Base-by-base conservation (phyloP, 1,284 basidiomycete species). In the Lignosus rhinocerotis region DNA sequence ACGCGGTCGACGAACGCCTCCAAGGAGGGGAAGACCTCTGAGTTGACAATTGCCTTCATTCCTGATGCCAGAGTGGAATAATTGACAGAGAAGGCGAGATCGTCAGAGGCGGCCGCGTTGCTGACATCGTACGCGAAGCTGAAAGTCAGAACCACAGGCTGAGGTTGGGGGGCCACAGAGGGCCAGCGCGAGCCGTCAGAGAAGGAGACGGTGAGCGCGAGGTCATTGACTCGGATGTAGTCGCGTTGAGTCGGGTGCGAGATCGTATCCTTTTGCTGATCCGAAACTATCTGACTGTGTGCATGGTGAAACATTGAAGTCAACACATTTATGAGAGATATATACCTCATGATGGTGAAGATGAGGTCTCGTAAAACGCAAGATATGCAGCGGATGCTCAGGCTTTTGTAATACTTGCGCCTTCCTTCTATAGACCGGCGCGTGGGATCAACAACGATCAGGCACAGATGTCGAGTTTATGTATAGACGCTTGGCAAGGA, bases 141-240 rank as follows among this genome's bases (percentile, higher is more conserved):
- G 8, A 90, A 70, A 41, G 84, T 81, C 54, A 90, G 68, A 11
- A 76, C 70, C n/a, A 90, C 75, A 0, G 86, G 83, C 64, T 92
- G 89, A 16, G 74, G 66, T n/a, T 70, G 73, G 7, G 75, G 70
- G 43, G 70, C 68, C 16, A 36, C 58, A 5, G 72, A 62, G 17
- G 76, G 75, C 79, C 78, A 83, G 58, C 75, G 73, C 10, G 79
- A 75, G 12, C 80, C 81, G 55, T 74, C 72, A 2, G 65, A 64
- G 46, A 82, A 70, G 32, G 68, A 66, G 39, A 77, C 70, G 51
- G 72, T 73, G 55, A 84, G 68, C 25, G 73, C 60, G 51, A 85
- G 74, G 52, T 83, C 78, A 58, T 78, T 79, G 67, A 86, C 75
- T 45, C 76, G 75, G 60, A 86, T 78, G 30, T 67, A 65, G 69